A percentile compares a stretch with the other conserved stretches of the same genome.
Conservation (phyloP, 257 asterid genomes). For the Solanum bukasovii region DNA sequence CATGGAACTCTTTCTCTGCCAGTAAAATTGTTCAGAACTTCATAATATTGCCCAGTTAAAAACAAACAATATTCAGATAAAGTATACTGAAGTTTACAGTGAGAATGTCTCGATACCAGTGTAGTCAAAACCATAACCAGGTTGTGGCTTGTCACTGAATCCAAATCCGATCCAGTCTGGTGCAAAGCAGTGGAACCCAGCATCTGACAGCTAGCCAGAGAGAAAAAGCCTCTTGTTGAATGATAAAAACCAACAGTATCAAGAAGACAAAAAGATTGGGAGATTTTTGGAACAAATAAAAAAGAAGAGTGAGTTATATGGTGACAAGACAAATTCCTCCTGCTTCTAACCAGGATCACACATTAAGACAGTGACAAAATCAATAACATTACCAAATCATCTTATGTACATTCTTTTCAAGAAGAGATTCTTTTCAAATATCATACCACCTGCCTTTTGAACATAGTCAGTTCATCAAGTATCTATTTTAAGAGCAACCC, state of each 20-base stretch:
- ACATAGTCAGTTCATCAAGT: not conserved
- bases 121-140: constrained; percentile 92
- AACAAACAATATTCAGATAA: not conserved
- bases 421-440: not conserved
- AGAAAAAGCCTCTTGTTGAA: constrained; percentile 3
- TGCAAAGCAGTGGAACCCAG: constrained; percentile 89
- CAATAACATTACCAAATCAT: not conserved
- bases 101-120: constrained; percentile 41
- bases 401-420: not conserved
- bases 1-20: constrained; percentile 93
- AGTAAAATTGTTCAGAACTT: constrained; percentile 4
- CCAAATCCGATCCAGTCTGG: constrained; percentile 99
- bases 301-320: not conserved
- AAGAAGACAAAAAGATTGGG: not conserved
- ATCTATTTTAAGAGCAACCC: not conserved
- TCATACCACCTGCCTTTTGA: not conserved
- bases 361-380: not conserved
- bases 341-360: not conserved
- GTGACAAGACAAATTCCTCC: not conserved
- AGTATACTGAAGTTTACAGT: not conserved
- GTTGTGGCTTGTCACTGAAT: constrained; percentile 89
- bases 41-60: constrained; percentile 7
- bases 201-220: constrained; percentile 66
- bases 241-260: not conserved
- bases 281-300: not conserved